phyloP scores from a whole-genome alignment of 306 rosid genomes.

The Canavalia gladiata region DNA sequence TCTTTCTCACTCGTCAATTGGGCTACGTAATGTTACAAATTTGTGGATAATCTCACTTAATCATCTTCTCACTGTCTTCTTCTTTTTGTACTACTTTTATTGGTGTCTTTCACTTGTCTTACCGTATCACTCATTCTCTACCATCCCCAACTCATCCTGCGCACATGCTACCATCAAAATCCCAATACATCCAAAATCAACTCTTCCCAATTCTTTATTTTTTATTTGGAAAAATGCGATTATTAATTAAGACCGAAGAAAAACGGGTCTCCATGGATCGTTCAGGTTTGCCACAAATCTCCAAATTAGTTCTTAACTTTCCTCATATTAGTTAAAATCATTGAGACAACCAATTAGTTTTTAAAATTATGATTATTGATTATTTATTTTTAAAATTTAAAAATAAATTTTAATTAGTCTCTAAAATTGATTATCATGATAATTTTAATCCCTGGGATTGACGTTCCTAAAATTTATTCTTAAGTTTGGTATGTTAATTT shows the following conservation, averaged over 20 bases:
- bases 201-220: not conserved
- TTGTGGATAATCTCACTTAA: slow-evolving; percentile 42
- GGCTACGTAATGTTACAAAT: slow-evolving; percentile 3
- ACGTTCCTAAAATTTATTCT: not conserved
- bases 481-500: not conserved
- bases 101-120: slow-evolving; percentile 57
- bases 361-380: not conserved
- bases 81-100: slow-evolving; percentile 44
- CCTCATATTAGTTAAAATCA: too few species aligned
- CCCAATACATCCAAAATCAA: not conserved
- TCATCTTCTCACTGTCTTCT: slow-evolving; percentile 53
- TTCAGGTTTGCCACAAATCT: too few species aligned
- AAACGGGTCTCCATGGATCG: not conserved
- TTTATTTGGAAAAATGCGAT: not conserved
- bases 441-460: not conserved
- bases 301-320: too few species aligned
- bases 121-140: slow-evolving; percentile 37
- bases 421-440: too few species aligned
- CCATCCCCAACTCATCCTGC: slow-evolving; percentile 39
- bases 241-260: not conserved
- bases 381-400: not conserved
- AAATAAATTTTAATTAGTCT: too few species aligned
- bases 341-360: not conserved
- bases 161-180: slow-evolving; percentile 47
- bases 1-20: not conserved